Evolutionary conservation across 2,329 filamentous ascomycete genomes (phyloP).

Genomic region (Aspergillus neotritici): DNA sequence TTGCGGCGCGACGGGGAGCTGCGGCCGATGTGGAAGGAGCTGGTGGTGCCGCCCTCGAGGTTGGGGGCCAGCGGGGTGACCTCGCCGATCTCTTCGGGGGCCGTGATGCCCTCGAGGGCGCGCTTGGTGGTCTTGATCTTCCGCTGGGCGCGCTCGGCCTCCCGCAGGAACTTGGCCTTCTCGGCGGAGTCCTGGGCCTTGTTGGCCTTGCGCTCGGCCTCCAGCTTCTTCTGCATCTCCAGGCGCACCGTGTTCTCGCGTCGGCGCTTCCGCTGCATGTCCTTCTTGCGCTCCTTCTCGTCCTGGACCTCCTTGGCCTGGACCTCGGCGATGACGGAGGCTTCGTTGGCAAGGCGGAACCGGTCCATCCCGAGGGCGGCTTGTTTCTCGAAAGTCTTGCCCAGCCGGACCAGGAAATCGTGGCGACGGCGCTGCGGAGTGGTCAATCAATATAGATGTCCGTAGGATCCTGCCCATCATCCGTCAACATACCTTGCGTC

Average conservation of each 20-base stretch:
- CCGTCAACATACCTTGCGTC: constrained; percentile 54
- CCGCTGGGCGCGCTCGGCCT: constrained; percentile 84
- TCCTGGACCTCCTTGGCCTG: constrained; percentile 84
- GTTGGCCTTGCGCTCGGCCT: constrained; percentile 70
- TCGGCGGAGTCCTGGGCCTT: constrained; percentile 77
- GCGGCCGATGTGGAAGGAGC: constrained; percentile 69
- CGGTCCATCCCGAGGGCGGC: constrained; percentile 66
- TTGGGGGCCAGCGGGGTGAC: constrained; percentile 70
- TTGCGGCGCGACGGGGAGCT: constrained; percentile 49
- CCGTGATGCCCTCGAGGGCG: constrained; percentile 76
- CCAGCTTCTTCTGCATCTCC: constrained; percentile 75
- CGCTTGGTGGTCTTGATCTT: constrained; percentile 88
- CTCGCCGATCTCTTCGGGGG: constrained; percentile 65
- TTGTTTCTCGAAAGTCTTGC: constrained; percentile 60
- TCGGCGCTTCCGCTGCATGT: constrained; percentile 95
- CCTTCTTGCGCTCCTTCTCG: constrained; percentile 98
- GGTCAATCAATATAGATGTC: no score
- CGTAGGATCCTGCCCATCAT: no score
- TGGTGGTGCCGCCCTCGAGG: constrained; percentile 77
- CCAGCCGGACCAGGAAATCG: constrained; percentile 51
- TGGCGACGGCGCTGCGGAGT: constrained; percentile 51
- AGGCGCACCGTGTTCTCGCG: constrained; percentile 91
- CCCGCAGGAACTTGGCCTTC: constrained; percentile 70
- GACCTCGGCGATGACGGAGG: constrained; percentile 77
- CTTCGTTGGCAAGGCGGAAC: constrained; percentile 71